A percentile compares a stretch with the other conserved stretches of the same genome.
Evolutionary conservation across 305 asterid genomes (phyloP).

Genomic region (Andrographis paniculata): DNA sequence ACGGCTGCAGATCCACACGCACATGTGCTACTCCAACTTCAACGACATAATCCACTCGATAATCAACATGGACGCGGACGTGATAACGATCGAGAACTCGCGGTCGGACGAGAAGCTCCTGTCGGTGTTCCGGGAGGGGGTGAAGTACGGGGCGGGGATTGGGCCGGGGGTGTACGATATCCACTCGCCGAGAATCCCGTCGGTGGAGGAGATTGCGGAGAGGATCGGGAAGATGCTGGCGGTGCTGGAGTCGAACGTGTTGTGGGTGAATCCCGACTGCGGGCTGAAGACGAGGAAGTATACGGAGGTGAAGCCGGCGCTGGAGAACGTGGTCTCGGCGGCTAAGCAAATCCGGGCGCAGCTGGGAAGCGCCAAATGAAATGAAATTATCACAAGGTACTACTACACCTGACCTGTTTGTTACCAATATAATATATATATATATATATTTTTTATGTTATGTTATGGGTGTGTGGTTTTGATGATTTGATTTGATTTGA

Average conservation of each 20-base stretch:
- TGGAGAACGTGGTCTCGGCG: slow-evolving; percentile 34
- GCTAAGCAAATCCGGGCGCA: slow-evolving; percentile 33
- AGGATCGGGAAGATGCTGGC: slow-evolving; percentile 40
- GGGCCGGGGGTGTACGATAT: slow-evolving; percentile 39
- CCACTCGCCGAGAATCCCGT: slow-evolving; percentile 40
- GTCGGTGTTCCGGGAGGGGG: slow-evolving; percentile 72
- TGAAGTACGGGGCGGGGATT: slow-evolving; percentile 40
- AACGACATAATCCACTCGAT: slow-evolving; percentile 82
- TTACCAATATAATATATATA: too few species aligned
- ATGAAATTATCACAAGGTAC: too few species aligned
- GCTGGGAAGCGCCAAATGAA: slow-evolving; percentile 19
- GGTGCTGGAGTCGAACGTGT: slow-evolving; percentile 32
- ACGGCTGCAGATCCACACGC: slow-evolving; percentile 76
- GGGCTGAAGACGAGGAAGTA: slow-evolving; percentile 46
- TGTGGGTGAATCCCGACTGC: slow-evolving; percentile 46
- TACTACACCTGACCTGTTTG: too few species aligned
- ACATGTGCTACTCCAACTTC: slow-evolving; percentile 95
- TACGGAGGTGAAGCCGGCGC: slow-evolving; percentile 39
- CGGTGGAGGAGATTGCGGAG: slow-evolving; percentile 36
- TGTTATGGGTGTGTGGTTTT: too few species aligned
- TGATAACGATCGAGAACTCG: slow-evolving; percentile 80
- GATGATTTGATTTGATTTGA: too few species aligned
- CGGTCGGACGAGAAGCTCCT: slow-evolving; percentile 81
- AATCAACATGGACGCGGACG: slow-evolving; percentile 85
- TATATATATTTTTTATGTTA: too few species aligned